Conservation (phyloP, 2,329 filamentous ascomycete species). For the Xylariaceae sp. region DNA sequence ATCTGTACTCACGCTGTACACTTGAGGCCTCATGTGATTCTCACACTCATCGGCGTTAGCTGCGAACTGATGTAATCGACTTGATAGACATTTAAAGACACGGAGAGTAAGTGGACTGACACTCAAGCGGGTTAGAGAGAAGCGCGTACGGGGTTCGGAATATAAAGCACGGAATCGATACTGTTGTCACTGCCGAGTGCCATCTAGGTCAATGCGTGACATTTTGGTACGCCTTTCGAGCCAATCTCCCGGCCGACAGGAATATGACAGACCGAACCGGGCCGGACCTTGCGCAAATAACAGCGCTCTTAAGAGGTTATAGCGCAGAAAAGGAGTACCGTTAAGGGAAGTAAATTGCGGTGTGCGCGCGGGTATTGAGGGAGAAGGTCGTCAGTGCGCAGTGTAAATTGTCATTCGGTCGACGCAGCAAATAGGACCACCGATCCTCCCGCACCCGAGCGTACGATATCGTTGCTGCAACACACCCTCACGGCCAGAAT, state of each 20-base stretch:
- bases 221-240: not conserved
- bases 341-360: not conserved
- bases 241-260: not conserved
- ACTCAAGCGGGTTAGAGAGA: too few relatives aligned
- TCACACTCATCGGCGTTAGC: too few relatives aligned
- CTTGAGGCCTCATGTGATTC: not conserved
- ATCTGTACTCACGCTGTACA: not conserved
- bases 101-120: too few relatives aligned
- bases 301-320: not conserved
- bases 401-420: not conserved
- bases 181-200: not conserved
- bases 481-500: not conserved
- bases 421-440: too few relatives aligned
- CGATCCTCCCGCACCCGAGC: too few relatives aligned
- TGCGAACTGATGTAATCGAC: too few relatives aligned
- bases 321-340: not conserved
- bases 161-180: not conserved
- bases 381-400: not conserved
- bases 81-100: too few relatives aligned
- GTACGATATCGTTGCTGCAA: too few relatives aligned
- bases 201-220: not conserved
- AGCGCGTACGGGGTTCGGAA: too few relatives aligned
- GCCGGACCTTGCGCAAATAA: not conserved
- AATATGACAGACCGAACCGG: not conserved
- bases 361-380: not conserved